Percentiles rank a stretch among this genome's conserved stretches.
phyloP scores from a whole-genome alignment of 768 basidiomycete species.

The Psilocybe subaeruginosa region DNA sequence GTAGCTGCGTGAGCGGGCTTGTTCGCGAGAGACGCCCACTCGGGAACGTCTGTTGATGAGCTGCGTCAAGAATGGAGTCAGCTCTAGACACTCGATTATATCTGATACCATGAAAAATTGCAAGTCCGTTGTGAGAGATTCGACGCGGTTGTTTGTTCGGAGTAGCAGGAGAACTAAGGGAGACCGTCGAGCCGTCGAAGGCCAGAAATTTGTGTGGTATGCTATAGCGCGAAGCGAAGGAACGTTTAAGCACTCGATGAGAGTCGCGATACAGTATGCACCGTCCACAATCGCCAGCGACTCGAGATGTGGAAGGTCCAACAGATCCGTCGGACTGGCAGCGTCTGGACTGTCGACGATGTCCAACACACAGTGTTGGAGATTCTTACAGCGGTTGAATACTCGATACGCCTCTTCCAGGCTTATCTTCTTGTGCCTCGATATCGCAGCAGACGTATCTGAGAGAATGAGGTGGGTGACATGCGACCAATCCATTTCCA shows the following conservation, averaged over 20 bases:
- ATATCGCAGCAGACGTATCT: not conserved
- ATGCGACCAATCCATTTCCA: constrained; percentile 4
- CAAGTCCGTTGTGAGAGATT: constrained; percentile 11
- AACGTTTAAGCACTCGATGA: constrained; percentile 11
- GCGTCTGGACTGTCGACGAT: constrained; percentile 4
- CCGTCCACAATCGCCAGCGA: constrained; percentile 13
- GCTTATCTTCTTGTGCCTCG: not conserved
- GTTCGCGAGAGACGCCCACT: constrained; percentile 11
- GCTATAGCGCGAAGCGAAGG: constrained; percentile 13
- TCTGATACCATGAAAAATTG: constrained; percentile 14
- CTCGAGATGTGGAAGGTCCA: constrained; percentile 12
- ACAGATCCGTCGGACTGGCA: not conserved
- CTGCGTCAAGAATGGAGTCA: constrained; percentile 4
- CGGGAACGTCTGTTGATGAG: constrained; percentile 10
- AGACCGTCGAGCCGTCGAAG: constrained; percentile 4
- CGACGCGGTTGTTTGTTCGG: constrained; percentile 3
- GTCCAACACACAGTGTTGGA: constrained; percentile 10
- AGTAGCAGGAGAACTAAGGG: constrained; percentile 14
- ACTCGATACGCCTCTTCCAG: constrained; percentile 8
- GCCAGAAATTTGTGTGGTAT: constrained; percentile 12
- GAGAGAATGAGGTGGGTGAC: constrained; percentile 14
- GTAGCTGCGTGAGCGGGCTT: not conserved
- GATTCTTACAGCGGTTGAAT: constrained; percentile 9
- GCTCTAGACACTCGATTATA: constrained; percentile 11
- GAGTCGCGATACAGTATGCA: not conserved